Conservation (phyloP, 2,329 filamentous ascomycete species). For the Cercospora janseana region DNA sequence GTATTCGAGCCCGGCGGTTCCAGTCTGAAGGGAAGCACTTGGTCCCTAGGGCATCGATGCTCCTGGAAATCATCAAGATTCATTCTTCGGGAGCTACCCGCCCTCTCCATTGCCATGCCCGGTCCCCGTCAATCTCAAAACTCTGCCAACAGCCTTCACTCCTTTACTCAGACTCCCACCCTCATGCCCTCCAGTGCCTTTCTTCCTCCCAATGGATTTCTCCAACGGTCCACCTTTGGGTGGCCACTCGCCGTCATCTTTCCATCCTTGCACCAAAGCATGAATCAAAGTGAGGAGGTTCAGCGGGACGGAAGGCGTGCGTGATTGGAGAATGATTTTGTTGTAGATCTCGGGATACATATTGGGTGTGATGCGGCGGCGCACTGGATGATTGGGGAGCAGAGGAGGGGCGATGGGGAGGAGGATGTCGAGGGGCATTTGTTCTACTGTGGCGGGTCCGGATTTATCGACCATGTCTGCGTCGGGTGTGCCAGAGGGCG, state of each 20-base stretch:
- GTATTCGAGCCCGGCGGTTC: too few relatives aligned
- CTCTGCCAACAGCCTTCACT: conserved; percentile 47
- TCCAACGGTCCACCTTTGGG: conserved; percentile 57
- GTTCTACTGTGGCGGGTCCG: conserved; percentile 5
- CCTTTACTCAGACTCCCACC: conserved; percentile 42
- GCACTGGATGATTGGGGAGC: conserved; percentile 70
- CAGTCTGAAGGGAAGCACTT: too few relatives aligned
- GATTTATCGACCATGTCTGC: conserved; percentile 10
- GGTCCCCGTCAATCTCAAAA: conserved; percentile 37
- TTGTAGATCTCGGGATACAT: conserved; percentile 83
- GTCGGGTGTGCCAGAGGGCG: conserved; percentile 20
- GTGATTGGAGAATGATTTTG: conserved; percentile 76
- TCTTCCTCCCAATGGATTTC: conserved; percentile 43
- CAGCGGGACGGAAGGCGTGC: conserved; percentile 83
- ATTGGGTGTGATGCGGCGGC: conserved; percentile 69
- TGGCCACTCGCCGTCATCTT: conserved; percentile 90
- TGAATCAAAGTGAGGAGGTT: conserved; percentile 79
- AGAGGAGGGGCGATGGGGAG: conserved; percentile 72
- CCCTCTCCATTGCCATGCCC: conserved; percentile 7
- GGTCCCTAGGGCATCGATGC: too few relatives aligned
- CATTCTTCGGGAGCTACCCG: too few relatives aligned
- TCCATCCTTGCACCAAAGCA: conserved; percentile 86
- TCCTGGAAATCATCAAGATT: too few relatives aligned
- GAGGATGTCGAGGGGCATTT: conserved; percentile 41
- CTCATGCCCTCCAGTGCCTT: conserved; percentile 29